Conservation (phyloP, 75 land plant species). For the Isoetes taiwanensis region DNA sequence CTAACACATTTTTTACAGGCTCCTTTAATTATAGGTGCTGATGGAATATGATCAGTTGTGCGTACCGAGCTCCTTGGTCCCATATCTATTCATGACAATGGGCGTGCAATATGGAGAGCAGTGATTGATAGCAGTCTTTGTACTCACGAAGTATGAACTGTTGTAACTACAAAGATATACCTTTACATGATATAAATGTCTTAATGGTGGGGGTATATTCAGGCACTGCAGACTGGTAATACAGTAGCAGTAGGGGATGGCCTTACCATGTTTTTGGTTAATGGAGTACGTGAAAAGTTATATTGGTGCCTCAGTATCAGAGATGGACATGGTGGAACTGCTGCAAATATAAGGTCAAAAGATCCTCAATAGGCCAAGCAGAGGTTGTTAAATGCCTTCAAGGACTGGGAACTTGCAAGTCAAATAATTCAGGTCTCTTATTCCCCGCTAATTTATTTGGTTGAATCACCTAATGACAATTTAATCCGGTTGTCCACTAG, state of each 20-base stretch:
- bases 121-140: slow-evolving; percentile 26
- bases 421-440: slow-evolving; percentile 16
- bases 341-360: slow-evolving; percentile 21
- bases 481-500: no score
- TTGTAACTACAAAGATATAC: not conserved
- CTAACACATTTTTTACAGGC: no score
- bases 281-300: slow-evolving; percentile 29
- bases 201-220: not conserved
- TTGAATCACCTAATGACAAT: no score
- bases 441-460: no score
- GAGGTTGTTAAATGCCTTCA: slow-evolving; percentile 23
- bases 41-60: slow-evolving; percentile 34
- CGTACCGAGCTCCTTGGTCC: slow-evolving; percentile 23
- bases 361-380: slow-evolving; percentile 24
- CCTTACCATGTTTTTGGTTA: slow-evolving; percentile 27
- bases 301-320: slow-evolving; percentile 37
- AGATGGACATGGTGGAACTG: slow-evolving; percentile 29
- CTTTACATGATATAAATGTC: not conserved
- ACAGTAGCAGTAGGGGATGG: slow-evolving; percentile 22
- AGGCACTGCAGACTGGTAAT: slow-evolving; percentile 27
- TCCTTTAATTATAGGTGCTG: slow-evolving; percentile 41
- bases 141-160: slow-evolving; percentile 13
- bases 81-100: slow-evolving; percentile 32
- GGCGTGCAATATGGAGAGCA: slow-evolving; percentile 42
- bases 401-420: slow-evolving; percentile 30